phyloP scores from a whole-genome alignment of 305 asterid species.

The Solanum hybrid region DNA sequence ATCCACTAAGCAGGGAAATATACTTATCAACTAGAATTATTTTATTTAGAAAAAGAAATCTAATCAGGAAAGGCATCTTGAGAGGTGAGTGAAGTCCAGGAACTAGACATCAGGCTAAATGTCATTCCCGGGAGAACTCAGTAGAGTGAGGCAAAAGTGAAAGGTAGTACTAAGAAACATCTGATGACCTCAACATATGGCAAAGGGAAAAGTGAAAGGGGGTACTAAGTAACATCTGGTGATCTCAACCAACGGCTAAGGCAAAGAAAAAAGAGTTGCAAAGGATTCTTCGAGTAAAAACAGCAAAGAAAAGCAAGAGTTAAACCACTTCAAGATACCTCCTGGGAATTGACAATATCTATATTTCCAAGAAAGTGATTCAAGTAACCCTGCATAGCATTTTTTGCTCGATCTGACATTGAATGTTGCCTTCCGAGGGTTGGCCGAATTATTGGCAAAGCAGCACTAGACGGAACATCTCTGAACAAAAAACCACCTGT shows the following conservation, averaged over 20 bases:
- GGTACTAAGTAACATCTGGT: not conserved
- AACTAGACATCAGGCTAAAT: not conserved
- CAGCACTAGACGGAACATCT: conserved; percentile 97
- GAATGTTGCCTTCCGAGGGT: conserved; percentile 85
- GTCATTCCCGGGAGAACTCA: not conserved
- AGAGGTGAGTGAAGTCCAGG: not conserved
- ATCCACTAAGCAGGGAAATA: not conserved
- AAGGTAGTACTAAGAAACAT: not conserved
- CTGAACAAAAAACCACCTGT: conserved; percentile 88
- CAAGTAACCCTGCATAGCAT: conserved; percentile 95
- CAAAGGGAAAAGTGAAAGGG: not conserved
- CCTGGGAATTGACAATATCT: conserved; percentile 79
- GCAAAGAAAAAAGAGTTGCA: not conserved
- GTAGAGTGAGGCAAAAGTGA: not conserved
- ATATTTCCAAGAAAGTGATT: conserved; percentile 92
- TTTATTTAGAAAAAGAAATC: not conserved
- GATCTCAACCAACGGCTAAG: not conserved
- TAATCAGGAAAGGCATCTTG: not conserved
- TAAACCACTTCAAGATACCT: conserved; percentile 34
- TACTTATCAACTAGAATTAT: not conserved
- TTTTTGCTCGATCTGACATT: conserved; percentile 79
- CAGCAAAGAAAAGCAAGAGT: not conserved
- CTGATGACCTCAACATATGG: not conserved
- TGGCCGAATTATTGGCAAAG: conserved; percentile 88
- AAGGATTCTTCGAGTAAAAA: not conserved